phyloP scores from a whole-genome alignment of 2,329 filamentous ascomycete species.

The Magnaporthiopsis poae region DNA sequence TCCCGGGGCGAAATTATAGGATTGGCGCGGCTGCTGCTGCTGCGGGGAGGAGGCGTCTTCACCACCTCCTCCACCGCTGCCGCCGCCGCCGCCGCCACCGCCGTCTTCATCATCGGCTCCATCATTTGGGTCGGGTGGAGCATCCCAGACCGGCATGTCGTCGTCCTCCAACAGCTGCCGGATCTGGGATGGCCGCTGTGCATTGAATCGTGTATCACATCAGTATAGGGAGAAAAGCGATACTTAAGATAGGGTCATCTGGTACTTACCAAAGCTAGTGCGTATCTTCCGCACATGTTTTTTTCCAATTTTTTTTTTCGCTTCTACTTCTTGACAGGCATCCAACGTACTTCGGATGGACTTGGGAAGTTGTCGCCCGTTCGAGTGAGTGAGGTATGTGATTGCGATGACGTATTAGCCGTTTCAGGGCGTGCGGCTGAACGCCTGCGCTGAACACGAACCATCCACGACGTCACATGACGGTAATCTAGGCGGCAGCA shows the following conservation, averaged over 20 bases:
- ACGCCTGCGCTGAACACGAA: not conserved
- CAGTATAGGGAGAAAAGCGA: not conserved
- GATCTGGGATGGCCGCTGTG: conserved; percentile 65
- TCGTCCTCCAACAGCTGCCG: conserved; percentile 63
- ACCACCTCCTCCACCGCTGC: conserved; percentile 16
- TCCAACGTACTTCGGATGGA: not conserved
- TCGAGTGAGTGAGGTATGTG: too few species aligned
- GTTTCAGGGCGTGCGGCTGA: not conserved
- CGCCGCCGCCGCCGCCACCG: not conserved
- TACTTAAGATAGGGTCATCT: not conserved
- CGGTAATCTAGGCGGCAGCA: not conserved
- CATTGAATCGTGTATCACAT: not conserved
- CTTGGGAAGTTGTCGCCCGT: not conserved
- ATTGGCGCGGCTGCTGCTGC: conserved; percentile 53
- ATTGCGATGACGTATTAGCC: not conserved
- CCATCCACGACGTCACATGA: not conserved
- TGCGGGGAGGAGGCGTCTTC: conserved; percentile 34
- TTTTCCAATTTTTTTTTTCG: not conserved
- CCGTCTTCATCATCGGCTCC: conserved; percentile 41
- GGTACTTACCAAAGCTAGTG: conserved; percentile 23
- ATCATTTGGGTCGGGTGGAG: conserved; percentile 59
- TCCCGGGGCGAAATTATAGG: conserved; percentile 87
- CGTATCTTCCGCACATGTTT: conserved; percentile 29
- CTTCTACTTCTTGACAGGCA: not conserved
- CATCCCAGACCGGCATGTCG: conserved; percentile 62